Evolutionary conservation across 257 asterid species (phyloP).

Genomic region (Solanum bulbocastanum): DNA sequence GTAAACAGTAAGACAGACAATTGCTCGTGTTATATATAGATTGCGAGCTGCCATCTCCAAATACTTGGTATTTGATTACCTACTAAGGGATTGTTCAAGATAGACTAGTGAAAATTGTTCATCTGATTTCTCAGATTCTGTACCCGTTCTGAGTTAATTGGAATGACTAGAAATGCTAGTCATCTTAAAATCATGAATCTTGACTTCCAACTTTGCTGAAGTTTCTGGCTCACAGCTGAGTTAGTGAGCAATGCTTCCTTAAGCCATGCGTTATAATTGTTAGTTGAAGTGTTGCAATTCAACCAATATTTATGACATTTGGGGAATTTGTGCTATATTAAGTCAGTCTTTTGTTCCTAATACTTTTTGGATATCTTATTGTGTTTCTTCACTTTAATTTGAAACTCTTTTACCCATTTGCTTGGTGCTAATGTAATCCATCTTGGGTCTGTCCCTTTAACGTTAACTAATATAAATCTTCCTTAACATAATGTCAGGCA

Average conservation of each 20-base stretch:
- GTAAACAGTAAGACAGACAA: background rate
- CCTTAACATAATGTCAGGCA: slow-evolving; percentile 35
- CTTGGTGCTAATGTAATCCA: background rate
- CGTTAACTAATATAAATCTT: background rate
- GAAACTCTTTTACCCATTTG: background rate
- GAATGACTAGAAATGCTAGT: background rate
- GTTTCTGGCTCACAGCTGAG: background rate
- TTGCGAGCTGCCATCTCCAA: background rate
- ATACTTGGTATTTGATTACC: background rate
- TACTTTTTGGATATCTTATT: background rate
- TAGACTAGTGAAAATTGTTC: background rate
- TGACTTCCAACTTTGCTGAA: background rate
- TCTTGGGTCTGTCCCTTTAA: background rate
- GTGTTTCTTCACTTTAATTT: background rate
- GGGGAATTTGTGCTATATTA: background rate
- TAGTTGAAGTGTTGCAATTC: background rate
- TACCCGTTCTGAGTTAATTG: background rate
- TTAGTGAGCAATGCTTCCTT: background rate
- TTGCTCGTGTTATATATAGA: background rate
- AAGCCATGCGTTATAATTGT: background rate
- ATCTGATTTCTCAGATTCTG: background rate
- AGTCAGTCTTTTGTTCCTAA: background rate
- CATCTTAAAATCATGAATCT: background rate
- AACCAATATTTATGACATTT: background rate
- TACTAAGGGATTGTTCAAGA: background rate